Base-by-base conservation (phyloP, 352 stramenopile species). In the Saprolegnia diclina region DNA sequence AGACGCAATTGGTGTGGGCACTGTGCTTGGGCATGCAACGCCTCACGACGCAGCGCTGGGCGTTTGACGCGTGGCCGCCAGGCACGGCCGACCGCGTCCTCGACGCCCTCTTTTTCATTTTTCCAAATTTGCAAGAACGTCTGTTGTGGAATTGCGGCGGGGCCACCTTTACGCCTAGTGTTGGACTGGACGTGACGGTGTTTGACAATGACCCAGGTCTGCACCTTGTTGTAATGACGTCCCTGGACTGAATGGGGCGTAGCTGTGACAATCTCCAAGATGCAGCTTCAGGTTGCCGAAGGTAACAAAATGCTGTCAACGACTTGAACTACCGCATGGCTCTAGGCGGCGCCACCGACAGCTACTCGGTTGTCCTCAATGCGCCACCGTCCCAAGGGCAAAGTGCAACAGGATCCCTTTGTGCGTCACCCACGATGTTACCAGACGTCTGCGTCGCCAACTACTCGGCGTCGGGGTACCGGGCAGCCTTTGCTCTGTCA, bases 141-240 rank as follows among this genome's bases (percentile, higher is more conserved):
- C 81, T 88, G 71, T 63, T 86, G 0, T 92, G 82, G 82, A 89
- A 90, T 40, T 92, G 84, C 22, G 84, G 82, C 0, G 77, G 81
- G 66, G 74, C 72, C 0, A 73, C 56, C 4, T 88, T 90, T 56
- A 67, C 74, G 21, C 74, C 77, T 4, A 62, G 40, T 7, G 82
- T 61, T 56, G 78, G 54, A 18, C 74, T 91, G 32, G 73, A 80
- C 35, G 77, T 91, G 32, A 92, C 72, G 29, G 73, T 91, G n/a
- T 88, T 83, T 82, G 84, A 92, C 53, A 92, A 92, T 46, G 84
- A 92, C 22, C 75, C 82, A 7, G 82, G 82, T 69, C 19, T 18
- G 22, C 1, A 14, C 1, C 1, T n/a, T 3, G 42, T 10, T 48
- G 3, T 11, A 14, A 35, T 35, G 29, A 35, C 29, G 29, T 35